A percentile compares a stretch with the other conserved stretches of the same genome.
phyloP scores from a whole-genome alignment of 805 yeast species.

The Lachancea lanzarotensis region DNA sequence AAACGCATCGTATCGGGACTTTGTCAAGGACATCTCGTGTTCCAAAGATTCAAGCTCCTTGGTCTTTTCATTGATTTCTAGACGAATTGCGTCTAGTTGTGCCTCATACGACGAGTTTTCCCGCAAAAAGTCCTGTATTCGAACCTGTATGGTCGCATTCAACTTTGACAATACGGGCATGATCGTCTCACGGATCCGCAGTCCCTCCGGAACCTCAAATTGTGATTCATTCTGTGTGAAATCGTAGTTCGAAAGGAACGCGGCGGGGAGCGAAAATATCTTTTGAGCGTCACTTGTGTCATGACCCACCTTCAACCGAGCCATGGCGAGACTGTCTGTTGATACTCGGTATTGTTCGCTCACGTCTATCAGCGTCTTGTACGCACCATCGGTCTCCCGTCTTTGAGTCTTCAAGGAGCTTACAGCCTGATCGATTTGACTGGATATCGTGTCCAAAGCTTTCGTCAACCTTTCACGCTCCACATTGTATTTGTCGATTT shows the following conservation, averaged over 20 bases:
- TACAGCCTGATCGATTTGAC: constrained; percentile 41
- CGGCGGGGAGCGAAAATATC: constrained; percentile 32
- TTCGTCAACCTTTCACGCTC: constrained; percentile 56
- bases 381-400: constrained; percentile 41
- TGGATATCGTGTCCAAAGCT: constrained; percentile 42
- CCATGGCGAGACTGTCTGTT: constrained; percentile 33
- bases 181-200: constrained; percentile 20
- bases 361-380: constrained; percentile 45
- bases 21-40: constrained; percentile 45
- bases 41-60: constrained; percentile 53
- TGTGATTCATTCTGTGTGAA: constrained; percentile 8
- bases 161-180: constrained; percentile 29
- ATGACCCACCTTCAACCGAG: constrained; percentile 18
- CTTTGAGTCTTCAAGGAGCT: constrained; percentile 45
- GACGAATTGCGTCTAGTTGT: constrained; percentile 48
- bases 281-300: constrained; percentile 29
- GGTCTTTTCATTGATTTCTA: constrained; percentile 49
- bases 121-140: constrained; percentile 13
- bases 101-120: constrained; percentile 41
- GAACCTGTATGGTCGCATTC: constrained; percentile 33
- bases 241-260: constrained; percentile 12
- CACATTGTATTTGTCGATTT: constrained; percentile 54
- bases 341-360: constrained; percentile 53
- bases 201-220: background rate
- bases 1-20: constrained; percentile 49